Evolutionary conservation across 2,329 filamentous ascomycete genomes (phyloP), one percentile per base, ranked within the genome.

Genomic region (Alternaria postmessia): DNA sequence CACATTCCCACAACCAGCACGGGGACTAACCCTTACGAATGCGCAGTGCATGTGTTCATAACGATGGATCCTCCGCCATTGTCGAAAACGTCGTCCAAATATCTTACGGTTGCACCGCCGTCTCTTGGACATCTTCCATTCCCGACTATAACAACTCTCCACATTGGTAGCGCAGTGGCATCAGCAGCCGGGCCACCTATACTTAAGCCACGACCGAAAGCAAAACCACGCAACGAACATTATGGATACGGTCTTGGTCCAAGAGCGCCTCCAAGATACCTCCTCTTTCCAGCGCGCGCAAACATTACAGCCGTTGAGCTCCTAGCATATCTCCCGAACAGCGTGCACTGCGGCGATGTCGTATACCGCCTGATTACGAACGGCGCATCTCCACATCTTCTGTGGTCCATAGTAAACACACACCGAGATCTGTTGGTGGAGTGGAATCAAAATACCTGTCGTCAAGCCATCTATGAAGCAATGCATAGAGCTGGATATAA

Each of bases 301-400:
- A 67, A 71, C 14, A 38, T 74, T 9, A 73, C 69, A 4, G 67
- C 61, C 6, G 64, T 59, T 38, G 73, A 74, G 56, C 59, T 73
- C 14, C 57, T 71, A 3, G 57, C 65, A 3, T 75, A 70, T 55
- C 22, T 74, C 0, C 71, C 73, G 5, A 60, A 71, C 18, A 64
- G 53, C 47, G 44, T 74, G 53, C 64, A 64, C 20, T 66, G 62
- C 20, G 49, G 57, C 9, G 65, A 75, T 20, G 44, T 71, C 26
- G 41, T 74, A n/a, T 65, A 70, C 34, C 65, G 69, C 14, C 56
- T 74, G 42, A 44, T 67, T 18, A 64, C 68, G 1, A 75, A 75
- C 34, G 64, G 63, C 3, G 66, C 41, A 14, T 61, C 61, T 1
- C 51, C 51, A 2, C 53, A 47, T 12, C 24, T 51, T 8, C 32